A percentile compares a stretch with the other conserved stretches of the same genome.
Conservation (phyloP, 2,329 filamentous ascomycete genomes). For the Ilyonectria sp. region DNA sequence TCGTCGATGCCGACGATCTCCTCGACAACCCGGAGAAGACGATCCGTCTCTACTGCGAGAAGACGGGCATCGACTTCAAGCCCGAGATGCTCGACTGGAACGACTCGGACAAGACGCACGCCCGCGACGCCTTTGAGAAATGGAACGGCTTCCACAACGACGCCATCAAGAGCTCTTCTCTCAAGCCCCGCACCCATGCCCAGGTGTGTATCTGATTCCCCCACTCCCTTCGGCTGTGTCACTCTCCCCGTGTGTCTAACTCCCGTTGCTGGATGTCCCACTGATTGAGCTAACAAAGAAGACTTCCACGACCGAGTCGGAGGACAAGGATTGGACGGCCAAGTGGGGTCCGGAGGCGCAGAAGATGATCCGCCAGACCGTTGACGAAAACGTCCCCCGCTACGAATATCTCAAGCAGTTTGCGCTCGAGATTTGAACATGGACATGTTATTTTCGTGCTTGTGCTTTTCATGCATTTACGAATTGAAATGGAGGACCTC, state of each 20-base stretch:
- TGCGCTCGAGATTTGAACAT: conserved; percentile 39
- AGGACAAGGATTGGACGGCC: conserved; percentile 79
- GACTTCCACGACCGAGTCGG: conserved; percentile 74
- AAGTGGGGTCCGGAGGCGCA: conserved; percentile 83
- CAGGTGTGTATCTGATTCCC: conserved; percentile 62
- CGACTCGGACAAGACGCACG: conserved; percentile 80
- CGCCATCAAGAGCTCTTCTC: conserved; percentile 84
- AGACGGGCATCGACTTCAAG: conserved; percentile 82
- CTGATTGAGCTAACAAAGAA: conserved; percentile 62
- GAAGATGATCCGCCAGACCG: conserved; percentile 78
- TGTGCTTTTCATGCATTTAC: conserved; percentile 14
- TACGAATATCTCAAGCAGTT: conserved; percentile 90
- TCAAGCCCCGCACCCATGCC: conserved; percentile 79
- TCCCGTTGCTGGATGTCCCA: conserved; percentile 41
- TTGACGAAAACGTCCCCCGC: conserved; percentile 79
- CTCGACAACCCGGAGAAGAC: conserved; percentile 86
- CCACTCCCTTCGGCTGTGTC: conserved; percentile 39
- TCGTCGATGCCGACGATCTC: conserved; percentile 94
- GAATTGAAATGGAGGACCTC: conserved; percentile 32
- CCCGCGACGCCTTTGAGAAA: conserved; percentile 88
- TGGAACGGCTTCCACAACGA: conserved; percentile 98
- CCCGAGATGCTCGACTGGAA: conserved; percentile 89
- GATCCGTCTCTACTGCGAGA: conserved; percentile 85
- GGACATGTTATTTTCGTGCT: conserved; percentile 7
- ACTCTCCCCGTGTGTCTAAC: conserved; percentile 35